Percentiles rank a stretch among this genome's conserved stretches.
Evolutionary conservation across 805 yeast genomes (phyloP).

Genomic region (Hanseniaspora valbyensis): DNA sequence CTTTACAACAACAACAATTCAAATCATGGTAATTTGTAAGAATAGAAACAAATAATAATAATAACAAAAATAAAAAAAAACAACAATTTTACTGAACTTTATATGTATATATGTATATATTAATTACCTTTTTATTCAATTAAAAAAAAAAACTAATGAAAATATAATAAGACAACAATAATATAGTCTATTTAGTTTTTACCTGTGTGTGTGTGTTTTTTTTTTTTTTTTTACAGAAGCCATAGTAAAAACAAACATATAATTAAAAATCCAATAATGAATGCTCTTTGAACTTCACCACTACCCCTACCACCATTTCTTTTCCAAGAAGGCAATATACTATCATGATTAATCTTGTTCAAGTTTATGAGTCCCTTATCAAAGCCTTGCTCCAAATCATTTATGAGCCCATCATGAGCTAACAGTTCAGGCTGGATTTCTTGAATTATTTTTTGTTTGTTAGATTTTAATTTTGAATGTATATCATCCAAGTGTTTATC

Average conservation of each 20-base stretch:
- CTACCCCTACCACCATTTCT: background rate
- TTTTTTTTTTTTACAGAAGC: background rate
- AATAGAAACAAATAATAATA: too few relatives aligned
- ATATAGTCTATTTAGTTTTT: too few relatives aligned
- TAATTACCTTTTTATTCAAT: too few relatives aligned
- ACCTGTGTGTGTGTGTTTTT: background rate
- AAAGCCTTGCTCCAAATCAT: constrained; percentile 11
- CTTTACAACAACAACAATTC: constrained; percentile 13
- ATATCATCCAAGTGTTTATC: constrained; percentile 7
- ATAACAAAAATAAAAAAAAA: background rate
- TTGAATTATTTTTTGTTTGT: constrained; percentile 4
- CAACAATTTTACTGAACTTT: too few relatives aligned
- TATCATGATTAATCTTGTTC: constrained; percentile 10
- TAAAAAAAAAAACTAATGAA: background rate
- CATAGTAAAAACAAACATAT: constrained; percentile 1
- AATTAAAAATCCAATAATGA: background rate
- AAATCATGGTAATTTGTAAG: background rate
- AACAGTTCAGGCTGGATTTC: constrained; percentile 11
- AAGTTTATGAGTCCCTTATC: constrained; percentile 7
- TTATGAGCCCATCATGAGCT: background rate
- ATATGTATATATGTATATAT: too few relatives aligned
- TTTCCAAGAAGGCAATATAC: constrained; percentile 11
- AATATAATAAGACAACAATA: too few relatives aligned
- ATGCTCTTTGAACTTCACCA: constrained; percentile 2
- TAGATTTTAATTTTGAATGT: background rate